These are phyloP conservation scores for Stemphylium lycopersici DNA, from an alignment of 2,329 filamentous ascomycete genomes.

Conservation along the genomic window DNA sequence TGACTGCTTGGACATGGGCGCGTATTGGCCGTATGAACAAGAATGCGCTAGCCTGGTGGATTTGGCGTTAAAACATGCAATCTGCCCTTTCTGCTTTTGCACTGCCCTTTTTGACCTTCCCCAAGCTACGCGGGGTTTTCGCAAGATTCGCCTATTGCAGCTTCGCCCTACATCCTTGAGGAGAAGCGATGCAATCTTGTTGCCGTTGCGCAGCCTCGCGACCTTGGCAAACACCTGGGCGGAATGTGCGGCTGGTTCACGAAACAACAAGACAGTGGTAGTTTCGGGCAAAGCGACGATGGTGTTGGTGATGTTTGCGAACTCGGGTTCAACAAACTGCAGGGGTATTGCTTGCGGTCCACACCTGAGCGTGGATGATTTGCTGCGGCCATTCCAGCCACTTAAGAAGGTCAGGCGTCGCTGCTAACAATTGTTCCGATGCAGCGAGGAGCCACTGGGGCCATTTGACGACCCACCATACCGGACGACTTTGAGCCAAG, in stretches of 20 bases:
- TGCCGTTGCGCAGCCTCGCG: too few relatives aligned
- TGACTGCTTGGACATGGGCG: background rate
- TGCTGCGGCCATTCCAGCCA: constrained; percentile 39
- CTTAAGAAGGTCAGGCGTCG: constrained; percentile 32
- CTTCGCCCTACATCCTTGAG: too few relatives aligned
- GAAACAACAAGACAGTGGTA: background rate
- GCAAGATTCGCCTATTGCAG: too few relatives aligned
- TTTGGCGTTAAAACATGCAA: background rate
- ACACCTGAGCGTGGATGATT: constrained; percentile 18
- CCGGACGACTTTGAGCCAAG: constrained; percentile 24
- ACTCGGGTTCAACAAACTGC: background rate
- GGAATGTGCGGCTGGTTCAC: too few relatives aligned
- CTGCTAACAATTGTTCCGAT: constrained; percentile 27
- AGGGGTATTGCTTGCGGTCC: background rate
- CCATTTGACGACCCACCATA: constrained; percentile 41
- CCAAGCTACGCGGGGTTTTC: too few relatives aligned
- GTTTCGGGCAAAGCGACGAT: background rate
- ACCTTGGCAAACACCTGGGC: too few relatives aligned
- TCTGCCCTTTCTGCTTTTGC: too few relatives aligned
- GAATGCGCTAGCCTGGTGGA: background rate
- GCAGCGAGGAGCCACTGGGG: constrained; percentile 35
- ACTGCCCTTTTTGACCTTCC: too few relatives aligned
- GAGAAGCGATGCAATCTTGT: too few relatives aligned
- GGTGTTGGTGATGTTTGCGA: background rate
- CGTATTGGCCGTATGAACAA: background rate